Percentiles rank a stretch among this genome's conserved stretches.
Evolutionary conservation across 257 asterid species (phyloP).

Genomic region (Apocynum venetum): DNA sequence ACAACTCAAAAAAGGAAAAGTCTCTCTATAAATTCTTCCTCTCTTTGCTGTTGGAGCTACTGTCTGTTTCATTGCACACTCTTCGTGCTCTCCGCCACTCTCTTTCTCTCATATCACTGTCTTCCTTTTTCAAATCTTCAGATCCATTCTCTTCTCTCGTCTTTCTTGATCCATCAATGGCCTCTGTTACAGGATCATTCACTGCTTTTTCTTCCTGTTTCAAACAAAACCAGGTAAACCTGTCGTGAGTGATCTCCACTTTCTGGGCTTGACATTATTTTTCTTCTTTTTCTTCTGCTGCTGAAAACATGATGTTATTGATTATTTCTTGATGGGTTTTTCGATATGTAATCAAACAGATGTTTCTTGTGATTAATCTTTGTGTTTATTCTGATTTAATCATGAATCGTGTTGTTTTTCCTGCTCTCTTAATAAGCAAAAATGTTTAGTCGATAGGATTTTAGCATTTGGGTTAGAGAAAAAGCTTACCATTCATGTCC

Average conservation of each 20-base stretch:
- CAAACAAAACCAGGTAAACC: conserved; percentile 51
- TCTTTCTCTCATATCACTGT: background rate
- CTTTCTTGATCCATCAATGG: conserved; percentile 37
- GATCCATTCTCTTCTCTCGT: background rate
- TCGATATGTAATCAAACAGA: background rate
- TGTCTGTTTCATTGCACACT: background rate
- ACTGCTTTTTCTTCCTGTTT: conserved; percentile 47
- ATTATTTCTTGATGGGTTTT: background rate
- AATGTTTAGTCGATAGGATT: no score
- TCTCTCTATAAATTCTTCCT: no score
- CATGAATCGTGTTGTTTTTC: no score
- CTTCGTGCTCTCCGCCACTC: conserved; percentile 17
- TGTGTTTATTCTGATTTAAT: background rate
- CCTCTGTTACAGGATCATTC: conserved; percentile 53
- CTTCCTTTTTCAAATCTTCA: background rate
- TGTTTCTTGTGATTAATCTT: background rate
- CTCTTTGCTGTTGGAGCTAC: no score
- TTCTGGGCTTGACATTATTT: no score
- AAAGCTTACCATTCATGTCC: no score
- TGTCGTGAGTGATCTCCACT: no score
- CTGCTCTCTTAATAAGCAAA: no score
- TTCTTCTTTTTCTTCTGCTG: no score
- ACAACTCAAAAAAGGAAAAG: no score
- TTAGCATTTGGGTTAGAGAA: no score
- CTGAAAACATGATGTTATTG: no score